Conservation (phyloP, 345 rosid genomes). For the Iberis pinnata region DNA sequence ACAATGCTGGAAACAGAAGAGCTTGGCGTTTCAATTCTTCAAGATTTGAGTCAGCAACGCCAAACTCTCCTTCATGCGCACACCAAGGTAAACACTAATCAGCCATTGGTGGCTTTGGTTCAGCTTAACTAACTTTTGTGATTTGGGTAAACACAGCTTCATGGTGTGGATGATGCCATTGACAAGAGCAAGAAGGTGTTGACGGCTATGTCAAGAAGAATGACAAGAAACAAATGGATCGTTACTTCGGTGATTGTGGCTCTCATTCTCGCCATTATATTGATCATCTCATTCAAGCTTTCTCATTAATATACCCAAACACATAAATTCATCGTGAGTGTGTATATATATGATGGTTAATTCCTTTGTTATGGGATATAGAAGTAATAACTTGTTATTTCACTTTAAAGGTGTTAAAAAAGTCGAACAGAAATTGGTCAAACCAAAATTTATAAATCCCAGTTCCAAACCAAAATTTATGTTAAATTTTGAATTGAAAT, state of each 20-base stretch:
- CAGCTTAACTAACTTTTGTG: background rate
- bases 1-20: slow-evolving; percentile 85
- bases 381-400: no score
- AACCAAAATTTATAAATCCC: no score
- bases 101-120: no score
- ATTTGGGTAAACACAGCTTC: slow-evolving; percentile 48
- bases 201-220: slow-evolving; percentile 64
- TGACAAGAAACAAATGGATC: slow-evolving; percentile 76
- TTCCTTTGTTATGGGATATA: slow-evolving; percentile 2
- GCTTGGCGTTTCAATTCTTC: slow-evolving; percentile 73
- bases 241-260: slow-evolving; percentile 49
- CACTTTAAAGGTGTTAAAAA: no score
- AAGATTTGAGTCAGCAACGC: slow-evolving; percentile 83
- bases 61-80: slow-evolving; percentile 82
- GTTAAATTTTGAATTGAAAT: no score
- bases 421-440: no score
- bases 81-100: slow-evolving; percentile 40
- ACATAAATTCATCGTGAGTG: slow-evolving; percentile 9
- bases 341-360: slow-evolving; percentile 10
- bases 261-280: slow-evolving; percentile 53
- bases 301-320: slow-evolving; percentile 25
- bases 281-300: slow-evolving; percentile 61
- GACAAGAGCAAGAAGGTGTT: slow-evolving; percentile 77
- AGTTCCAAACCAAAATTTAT: no score
- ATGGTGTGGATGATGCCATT: slow-evolving; percentile 79